These are phyloP conservation scores for Bjerkandera adusta DNA, from an alignment of 1,284 basidiomycete genomes.

Conservation along the genomic window DNA sequence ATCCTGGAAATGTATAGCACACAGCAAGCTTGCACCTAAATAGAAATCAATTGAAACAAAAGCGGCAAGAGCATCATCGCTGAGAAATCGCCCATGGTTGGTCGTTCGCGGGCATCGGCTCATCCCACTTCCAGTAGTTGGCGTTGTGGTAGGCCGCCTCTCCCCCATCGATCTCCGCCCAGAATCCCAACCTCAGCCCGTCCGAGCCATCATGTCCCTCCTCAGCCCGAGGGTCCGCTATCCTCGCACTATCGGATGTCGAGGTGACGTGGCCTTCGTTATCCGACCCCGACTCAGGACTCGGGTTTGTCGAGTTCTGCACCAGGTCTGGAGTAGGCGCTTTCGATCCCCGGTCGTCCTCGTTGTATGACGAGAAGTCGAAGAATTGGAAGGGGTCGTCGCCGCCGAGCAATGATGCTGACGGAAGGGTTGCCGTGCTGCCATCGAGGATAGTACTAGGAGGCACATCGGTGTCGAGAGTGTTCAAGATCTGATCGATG, in stretches of 20 bases:
- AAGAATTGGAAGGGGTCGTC: constrained; percentile 44
- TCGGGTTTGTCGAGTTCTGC: constrained; percentile 65
- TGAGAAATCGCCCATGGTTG: constrained; percentile 60
- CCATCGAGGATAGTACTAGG: constrained; percentile 20
- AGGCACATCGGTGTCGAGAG: constrained; percentile 35
- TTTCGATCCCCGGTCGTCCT: constrained; percentile 58
- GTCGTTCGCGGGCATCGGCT: constrained; percentile 58
- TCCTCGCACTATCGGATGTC: constrained; percentile 26
- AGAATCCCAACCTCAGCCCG: constrained; percentile 54
- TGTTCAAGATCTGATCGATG: constrained; percentile 58
- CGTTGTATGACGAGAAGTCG: constrained; percentile 64
- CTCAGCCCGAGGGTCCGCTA: constrained; percentile 25
- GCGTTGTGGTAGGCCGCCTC: constrained; percentile 66
- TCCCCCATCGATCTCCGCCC: constrained; percentile 73
- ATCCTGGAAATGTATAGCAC: constrained; percentile 21
- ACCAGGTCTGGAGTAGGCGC: constrained; percentile 67
- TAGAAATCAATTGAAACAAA: constrained; percentile 18
- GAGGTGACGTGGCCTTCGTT: constrained; percentile 43
- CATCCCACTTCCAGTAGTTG: constrained; percentile 71
- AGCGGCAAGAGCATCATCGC: constrained; percentile 24
- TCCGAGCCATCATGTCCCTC: constrained; percentile 35
- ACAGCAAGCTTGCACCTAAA: constrained; percentile 15
- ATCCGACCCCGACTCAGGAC: constrained; percentile 66
- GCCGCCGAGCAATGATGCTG: constrained; percentile 8
- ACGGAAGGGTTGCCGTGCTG: constrained; percentile 7